Base-by-base conservation (phyloP, 192 early-diverging fungal genomes). In the Coemansia sp. region DNA sequence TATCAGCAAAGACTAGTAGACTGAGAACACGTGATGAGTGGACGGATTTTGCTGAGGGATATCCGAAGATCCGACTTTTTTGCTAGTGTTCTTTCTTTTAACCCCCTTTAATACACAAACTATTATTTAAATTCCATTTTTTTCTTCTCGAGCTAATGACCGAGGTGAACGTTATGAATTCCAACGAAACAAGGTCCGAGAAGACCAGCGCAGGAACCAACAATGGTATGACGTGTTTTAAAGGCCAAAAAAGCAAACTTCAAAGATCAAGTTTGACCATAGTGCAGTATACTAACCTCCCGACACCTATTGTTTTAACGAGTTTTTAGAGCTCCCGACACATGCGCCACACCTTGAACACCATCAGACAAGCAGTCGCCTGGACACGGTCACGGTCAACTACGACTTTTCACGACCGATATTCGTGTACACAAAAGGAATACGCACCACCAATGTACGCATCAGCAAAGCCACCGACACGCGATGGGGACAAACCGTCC, bases 401-500 rank as follows among this genome's bases (percentile, higher is more conserved):
- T 83, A 75, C 47, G 72, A 65, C 24, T 78, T 74, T 62, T 52
- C 7, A 6, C 15, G 39, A 3, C 63, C 80, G 24, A 74, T 83
- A 65, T 69, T 63, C 9, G 34, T 83, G 3, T 41, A 38, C 20
- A 75, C 75, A 6, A 64, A 46, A 20, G 80, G 80, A 11, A 72
- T 83, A 20, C 75, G 75, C 40, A 78, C 80, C 0, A 78, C 72
- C n/a, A 83, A 83, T 33, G 76, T 78, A 20, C 69, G 67, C 40
- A 72, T 83, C 7, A 57, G 64, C 20, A 65, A 62, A 58, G 80
- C 80, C 10, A 31, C 31, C 27, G 73, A 60, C 44, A 41, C 53
- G 20, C 65, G 65, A 20, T 65, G 68, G 64, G 73, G 69, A 11
- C 33, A 68, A 22, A 61, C 57, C 15, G 76, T 78, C 34, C 75